Conservation (phyloP, 176 grass and related monocot genomes). For the Thinopyrum elongatum region DNA sequence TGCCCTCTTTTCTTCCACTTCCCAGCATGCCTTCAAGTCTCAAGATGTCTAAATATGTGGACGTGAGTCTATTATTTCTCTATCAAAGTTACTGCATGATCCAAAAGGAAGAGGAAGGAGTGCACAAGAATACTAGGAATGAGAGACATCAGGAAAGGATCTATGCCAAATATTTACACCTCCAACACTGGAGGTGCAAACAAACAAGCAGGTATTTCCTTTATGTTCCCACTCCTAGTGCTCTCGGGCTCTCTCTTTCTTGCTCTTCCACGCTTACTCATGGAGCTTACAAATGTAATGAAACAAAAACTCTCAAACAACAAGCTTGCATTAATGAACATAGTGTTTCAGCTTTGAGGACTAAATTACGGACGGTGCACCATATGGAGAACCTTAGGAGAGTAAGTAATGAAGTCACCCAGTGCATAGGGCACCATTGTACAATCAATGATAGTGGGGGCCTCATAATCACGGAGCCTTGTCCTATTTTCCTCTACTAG, state of each 20-base stretch:
- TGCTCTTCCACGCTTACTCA: not conserved
- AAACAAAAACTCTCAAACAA: not conserved
- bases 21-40: not conserved
- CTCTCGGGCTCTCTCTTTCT: constrained; percentile 2
- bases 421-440: not conserved
- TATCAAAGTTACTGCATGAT: no score
- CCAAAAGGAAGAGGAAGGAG: constrained; percentile 11
- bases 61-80: not conserved
- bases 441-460: no score
- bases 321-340: not conserved
- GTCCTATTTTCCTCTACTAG: no score
- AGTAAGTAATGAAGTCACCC: not conserved
- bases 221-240: constrained; percentile 9
- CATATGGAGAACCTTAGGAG: not conserved
- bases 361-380: not conserved
- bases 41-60: not conserved
- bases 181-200: not conserved
- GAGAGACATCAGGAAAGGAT: not conserved
- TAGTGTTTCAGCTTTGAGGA: not conserved
- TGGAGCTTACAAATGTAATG: not conserved
- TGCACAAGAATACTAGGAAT: constrained; percentile 1
- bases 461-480: no score
- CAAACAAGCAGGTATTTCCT: not conserved
- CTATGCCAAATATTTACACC: not conserved
- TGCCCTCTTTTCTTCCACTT: not conserved